A percentile compares a stretch with the other conserved stretches of the same genome.
phyloP scores from a whole-genome alignment of 1,139 yeast species.

The Geotrichum bryndzae region DNA sequence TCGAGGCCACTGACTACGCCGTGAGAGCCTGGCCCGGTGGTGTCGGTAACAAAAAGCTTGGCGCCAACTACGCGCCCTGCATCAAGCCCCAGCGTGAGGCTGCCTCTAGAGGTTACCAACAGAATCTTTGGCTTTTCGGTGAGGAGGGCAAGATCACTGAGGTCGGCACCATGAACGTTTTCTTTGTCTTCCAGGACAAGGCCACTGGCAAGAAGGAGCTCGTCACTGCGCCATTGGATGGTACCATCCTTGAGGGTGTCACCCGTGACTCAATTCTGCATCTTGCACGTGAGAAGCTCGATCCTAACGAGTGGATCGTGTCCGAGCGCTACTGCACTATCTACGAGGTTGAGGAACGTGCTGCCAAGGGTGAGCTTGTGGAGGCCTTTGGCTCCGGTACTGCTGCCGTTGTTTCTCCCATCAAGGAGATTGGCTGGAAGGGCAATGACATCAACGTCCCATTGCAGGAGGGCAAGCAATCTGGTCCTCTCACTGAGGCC shows the following conservation, averaged over 20 bases:
- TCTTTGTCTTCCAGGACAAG: constrained; percentile 68
- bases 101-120: constrained; percentile 83
- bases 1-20: constrained; percentile 90
- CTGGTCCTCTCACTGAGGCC: constrained; percentile 71
- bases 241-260: constrained; percentile 94
- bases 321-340: constrained; percentile 80
- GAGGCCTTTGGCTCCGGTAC: constrained; percentile 98
- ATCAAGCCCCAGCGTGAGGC: constrained; percentile 85
- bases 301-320: constrained; percentile 68
- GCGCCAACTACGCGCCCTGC: constrained; percentile 97
- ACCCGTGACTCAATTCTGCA: constrained; percentile 84
- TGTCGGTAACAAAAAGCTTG: constrained; percentile 89
- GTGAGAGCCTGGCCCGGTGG: constrained; percentile 99
- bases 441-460: constrained; percentile 72
- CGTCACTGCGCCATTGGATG: constrained; percentile 94
- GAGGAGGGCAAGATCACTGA: constrained; percentile 86
- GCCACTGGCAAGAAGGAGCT: constrained; percentile 79
- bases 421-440: constrained; percentile 75
- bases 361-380: constrained; percentile 71
- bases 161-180: constrained; percentile 96
- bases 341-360: constrained; percentile 68
- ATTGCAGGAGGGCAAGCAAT: constrained; percentile 65
- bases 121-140: constrained; percentile 94
- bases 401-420: constrained; percentile 94
- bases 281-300: constrained; percentile 68